Evolutionary conservation across 2,329 filamentous ascomycete genomes (phyloP).

Genomic region (Parasarocladium wereldwijsianum): DNA sequence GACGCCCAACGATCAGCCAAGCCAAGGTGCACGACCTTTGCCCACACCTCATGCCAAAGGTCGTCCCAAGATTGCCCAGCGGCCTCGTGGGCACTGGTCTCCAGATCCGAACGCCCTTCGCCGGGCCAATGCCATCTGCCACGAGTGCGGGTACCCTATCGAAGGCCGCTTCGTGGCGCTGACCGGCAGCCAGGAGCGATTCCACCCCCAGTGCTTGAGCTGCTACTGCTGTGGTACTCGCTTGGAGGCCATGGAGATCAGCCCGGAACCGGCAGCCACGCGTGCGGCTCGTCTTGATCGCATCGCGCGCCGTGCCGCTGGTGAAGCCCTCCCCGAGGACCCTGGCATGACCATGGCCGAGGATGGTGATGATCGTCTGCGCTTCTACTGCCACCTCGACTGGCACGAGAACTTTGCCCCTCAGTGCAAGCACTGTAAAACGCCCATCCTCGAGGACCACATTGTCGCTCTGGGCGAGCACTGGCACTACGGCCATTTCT

Average conservation of each 20-base stretch:
- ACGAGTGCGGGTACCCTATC: conserved; percentile 72
- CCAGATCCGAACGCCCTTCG: conserved; percentile 29
- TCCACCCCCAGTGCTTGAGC: conserved; percentile 86
- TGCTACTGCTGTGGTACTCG: conserved; percentile 78
- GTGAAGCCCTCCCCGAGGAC: conserved; percentile 45
- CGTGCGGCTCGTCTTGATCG: conserved; percentile 58
- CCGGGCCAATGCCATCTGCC: conserved; percentile 58
- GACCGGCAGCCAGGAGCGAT: conserved; percentile 56
- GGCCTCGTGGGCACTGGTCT: conserved; percentile 42
- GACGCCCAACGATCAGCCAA: conserved; percentile 25
- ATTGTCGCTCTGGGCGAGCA: conserved; percentile 87
- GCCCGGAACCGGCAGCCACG: conserved; percentile 67
- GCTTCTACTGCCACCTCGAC: conserved; percentile 97
- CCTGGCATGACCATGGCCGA: conserved; percentile 51
- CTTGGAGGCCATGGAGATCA: conserved; percentile 92
- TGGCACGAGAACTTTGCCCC: conserved; percentile 93
- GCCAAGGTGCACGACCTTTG: conserved; percentile 17
- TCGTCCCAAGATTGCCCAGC: conserved; percentile 18
- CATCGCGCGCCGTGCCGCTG: conserved; percentile 46
- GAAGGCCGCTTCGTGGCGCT: conserved; percentile 82
- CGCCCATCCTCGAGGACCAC: conserved; percentile 89
- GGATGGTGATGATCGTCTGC: conserved; percentile 57
- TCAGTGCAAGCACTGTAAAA: conserved; percentile 89
- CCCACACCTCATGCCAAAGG: conserved; percentile 27
- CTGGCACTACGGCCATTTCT: conserved; percentile 97